phyloP scores from a whole-genome alignment of 2,329 filamentous ascomycete species.

The Colletotrichum tabaci region DNA sequence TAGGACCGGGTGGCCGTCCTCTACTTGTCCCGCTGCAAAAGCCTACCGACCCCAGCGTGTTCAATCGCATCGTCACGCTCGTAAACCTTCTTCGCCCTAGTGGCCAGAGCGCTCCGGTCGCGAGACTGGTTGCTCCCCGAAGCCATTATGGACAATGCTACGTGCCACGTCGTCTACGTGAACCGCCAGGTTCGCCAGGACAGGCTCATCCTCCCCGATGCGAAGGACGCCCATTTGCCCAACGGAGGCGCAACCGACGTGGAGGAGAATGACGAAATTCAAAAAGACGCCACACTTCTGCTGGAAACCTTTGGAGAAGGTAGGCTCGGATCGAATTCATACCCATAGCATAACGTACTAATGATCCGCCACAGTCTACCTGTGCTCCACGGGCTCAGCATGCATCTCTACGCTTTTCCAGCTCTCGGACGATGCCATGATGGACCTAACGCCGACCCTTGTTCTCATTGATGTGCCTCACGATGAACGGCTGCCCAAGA shows the following conservation, averaged over 20 bases:
- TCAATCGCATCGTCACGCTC: conserved; percentile 28
- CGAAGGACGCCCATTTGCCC: conserved; percentile 44
- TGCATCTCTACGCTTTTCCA: conserved; percentile 69
- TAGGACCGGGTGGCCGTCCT: conserved; percentile 38
- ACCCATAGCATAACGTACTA: conserved; percentile 1
- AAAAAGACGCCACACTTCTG: conserved; percentile 64
- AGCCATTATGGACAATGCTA: conserved; percentile 70
- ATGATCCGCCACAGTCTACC: conserved; percentile 60
- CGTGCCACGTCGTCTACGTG: conserved; percentile 73
- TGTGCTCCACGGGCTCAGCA: conserved; percentile 67
- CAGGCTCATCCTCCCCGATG: conserved; percentile 56
- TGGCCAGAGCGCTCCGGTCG: conserved; percentile 72
- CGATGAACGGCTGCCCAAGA: conserved; percentile 61
- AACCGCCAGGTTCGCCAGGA: conserved; percentile 67
- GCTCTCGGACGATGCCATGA: conserved; percentile 66
- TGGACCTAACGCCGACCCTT: conserved; percentile 69
- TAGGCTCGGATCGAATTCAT: conserved; percentile 50
- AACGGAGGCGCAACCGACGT: conserved; percentile 48
- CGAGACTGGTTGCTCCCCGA: conserved; percentile 71
- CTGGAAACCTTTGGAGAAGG: conserved; percentile 70
- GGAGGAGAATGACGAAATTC: conserved; percentile 59
- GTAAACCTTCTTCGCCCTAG: conserved; percentile 46
- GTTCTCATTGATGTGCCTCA: conserved; percentile 71
- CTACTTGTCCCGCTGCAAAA: conserved; percentile 33
- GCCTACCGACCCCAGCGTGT: not conserved